Evolutionary conservation across 345 rosid genomes (phyloP).

Genomic region (Clausena lansium): DNA sequence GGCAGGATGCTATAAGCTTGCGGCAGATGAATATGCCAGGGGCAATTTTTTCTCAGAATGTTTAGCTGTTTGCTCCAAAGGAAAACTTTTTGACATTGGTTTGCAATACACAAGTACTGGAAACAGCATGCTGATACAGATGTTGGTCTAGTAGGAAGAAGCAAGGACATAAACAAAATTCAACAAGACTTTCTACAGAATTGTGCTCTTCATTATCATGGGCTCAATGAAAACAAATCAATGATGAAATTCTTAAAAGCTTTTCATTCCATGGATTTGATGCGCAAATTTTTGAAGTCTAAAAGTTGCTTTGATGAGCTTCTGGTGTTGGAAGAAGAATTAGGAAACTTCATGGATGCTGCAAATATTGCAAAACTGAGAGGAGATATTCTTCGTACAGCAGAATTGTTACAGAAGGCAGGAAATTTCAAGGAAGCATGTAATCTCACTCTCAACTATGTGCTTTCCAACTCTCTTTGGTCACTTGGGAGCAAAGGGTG

Average conservation of each 20-base stretch:
- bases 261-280: conserved; percentile 24
- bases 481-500: conserved; percentile 38
- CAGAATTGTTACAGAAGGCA: conserved; percentile 37
- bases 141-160: background rate
- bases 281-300: conserved; percentile 27
- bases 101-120: conserved; percentile 34
- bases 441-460: conserved; percentile 27
- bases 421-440: conserved; percentile 34
- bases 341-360: conserved; percentile 37
- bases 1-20: conserved; percentile 28
- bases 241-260: conserved; percentile 40
- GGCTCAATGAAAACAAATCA: conserved; percentile 21
- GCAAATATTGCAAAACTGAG: conserved; percentile 34
- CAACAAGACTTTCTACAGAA: conserved; percentile 37
- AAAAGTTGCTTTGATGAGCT: conserved; percentile 40
- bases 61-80: conserved; percentile 30
- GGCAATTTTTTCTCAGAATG: conserved; percentile 35
- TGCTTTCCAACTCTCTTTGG: conserved; percentile 47
- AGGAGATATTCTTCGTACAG: conserved; percentile 36
- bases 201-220: conserved; percentile 35
- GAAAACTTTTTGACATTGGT: conserved; percentile 43
- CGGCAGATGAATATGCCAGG: conserved; percentile 41
- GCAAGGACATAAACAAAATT: conserved; percentile 22
- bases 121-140: conserved; percentile 21
- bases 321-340: conserved; percentile 33